Conservation (phyloP, 2,329 filamentous ascomycete genomes). For the Alternaria viburni region DNA sequence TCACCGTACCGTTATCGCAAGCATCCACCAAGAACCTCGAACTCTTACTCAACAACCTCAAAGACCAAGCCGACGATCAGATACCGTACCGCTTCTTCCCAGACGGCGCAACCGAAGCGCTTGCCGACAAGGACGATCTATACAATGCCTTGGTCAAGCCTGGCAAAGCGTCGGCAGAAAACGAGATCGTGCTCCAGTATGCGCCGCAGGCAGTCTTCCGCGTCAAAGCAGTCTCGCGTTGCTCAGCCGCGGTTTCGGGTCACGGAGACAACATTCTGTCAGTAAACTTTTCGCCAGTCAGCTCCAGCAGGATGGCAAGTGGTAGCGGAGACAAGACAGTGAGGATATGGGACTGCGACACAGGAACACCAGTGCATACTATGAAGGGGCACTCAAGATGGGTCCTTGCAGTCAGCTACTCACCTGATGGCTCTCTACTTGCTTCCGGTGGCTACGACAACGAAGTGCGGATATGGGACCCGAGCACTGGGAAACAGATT, state of each 20-base stretch:
- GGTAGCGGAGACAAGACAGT: slow-evolving; percentile 92
- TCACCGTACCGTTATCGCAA: slow-evolving; percentile 79
- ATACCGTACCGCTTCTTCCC: slow-evolving; percentile 72
- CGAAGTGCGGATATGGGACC: slow-evolving; percentile 87
- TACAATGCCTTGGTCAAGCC: slow-evolving; percentile 49
- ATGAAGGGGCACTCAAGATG: slow-evolving; percentile 87
- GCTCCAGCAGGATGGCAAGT: slow-evolving; percentile 79
- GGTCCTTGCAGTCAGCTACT: slow-evolving; percentile 88
- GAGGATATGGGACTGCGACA: slow-evolving; percentile 93
- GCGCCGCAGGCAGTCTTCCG: slow-evolving; percentile 91
- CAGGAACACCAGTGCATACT: slow-evolving; percentile 85
- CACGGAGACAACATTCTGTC: slow-evolving; percentile 91
- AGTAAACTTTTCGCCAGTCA: slow-evolving; percentile 81
- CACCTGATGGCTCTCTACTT: slow-evolving; percentile 78
- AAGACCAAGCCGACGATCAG: slow-evolving; percentile 69
- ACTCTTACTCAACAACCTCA: slow-evolving; percentile 80
- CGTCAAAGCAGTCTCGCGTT: slow-evolving; percentile 88
- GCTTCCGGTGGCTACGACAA: slow-evolving; percentile 95
- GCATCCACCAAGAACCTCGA: slow-evolving; percentile 89
- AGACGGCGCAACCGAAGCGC: slow-evolving; percentile 50
- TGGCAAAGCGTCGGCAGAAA: slow-evolving; percentile 62
- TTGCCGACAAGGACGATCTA: slow-evolving; percentile 55
- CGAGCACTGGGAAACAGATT: slow-evolving; percentile 76
- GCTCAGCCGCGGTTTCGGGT: slow-evolving; percentile 85
- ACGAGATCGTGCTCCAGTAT: slow-evolving; percentile 67